phyloP scores from a whole-genome alignment of 805 yeast species.

The Schwanniomyces sp. region DNA sequence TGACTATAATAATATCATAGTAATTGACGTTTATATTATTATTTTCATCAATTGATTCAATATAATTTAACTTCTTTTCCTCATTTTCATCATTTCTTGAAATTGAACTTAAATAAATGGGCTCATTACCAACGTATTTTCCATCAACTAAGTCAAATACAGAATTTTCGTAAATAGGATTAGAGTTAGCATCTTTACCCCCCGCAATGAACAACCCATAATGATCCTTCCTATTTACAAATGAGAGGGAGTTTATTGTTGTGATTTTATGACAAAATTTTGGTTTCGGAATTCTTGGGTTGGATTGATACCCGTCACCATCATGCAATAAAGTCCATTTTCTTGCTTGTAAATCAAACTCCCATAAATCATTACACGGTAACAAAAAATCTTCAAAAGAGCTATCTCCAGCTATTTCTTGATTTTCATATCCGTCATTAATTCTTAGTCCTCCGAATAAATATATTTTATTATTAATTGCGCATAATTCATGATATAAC shows the following conservation, averaged over 20 bases:
- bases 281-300: slow-evolving; percentile 25
- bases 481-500: slow-evolving; percentile 58
- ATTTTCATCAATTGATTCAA: slow-evolving; percentile 14
- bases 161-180: slow-evolving; percentile 30
- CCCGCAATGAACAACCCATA: slow-evolving; percentile 55
- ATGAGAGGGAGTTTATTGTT: slow-evolving; percentile 34
- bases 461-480: slow-evolving; percentile 50
- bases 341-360: slow-evolving; percentile 51
- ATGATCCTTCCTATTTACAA: slow-evolving; percentile 38
- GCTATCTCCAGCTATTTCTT: slow-evolving; percentile 4
- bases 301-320: slow-evolving; percentile 17
- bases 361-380: slow-evolving; percentile 70
- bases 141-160: slow-evolving; percentile 47
- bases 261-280: slow-evolving; percentile 58
- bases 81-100: slow-evolving; percentile 9
- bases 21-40: slow-evolving; percentile 28
- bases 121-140: slow-evolving; percentile 23
- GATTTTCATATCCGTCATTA: slow-evolving; percentile 16
- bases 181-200: slow-evolving; percentile 43
- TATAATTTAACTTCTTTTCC: slow-evolving; percentile 10
- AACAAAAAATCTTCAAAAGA: slow-evolving; percentile 25
- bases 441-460: slow-evolving; percentile 65
- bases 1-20: slow-evolving; percentile 32
- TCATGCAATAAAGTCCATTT: slow-evolving; percentile 55
- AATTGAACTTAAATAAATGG: slow-evolving; percentile 12